phyloP scores from a whole-genome alignment of 225 moss, liverwort and hornwort species.

The Asterella californica region DNA sequence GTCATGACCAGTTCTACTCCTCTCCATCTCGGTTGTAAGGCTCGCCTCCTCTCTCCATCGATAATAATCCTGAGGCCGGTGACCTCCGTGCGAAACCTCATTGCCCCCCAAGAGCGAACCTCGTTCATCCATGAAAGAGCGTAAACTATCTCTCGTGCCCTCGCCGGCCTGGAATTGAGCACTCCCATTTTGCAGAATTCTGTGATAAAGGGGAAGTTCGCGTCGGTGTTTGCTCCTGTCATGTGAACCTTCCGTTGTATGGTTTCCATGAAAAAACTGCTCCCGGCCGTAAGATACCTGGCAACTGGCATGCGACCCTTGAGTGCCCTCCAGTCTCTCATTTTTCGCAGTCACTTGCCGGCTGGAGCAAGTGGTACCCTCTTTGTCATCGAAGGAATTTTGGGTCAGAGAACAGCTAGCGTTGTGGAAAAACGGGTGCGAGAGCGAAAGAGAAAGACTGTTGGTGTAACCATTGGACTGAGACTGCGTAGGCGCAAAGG shows the following conservation, averaged over 20 bases:
- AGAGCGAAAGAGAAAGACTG: slow-evolving; percentile 85
- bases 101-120: slow-evolving; percentile 37
- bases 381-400: slow-evolving; percentile 85
- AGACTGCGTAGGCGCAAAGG: slow-evolving; percentile 55
- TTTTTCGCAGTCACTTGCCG: slow-evolving; percentile 69
- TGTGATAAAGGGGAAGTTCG: slow-evolving; percentile 61
- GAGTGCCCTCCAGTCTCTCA: slow-evolving; percentile 37
- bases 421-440: slow-evolving; percentile 87
- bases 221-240: slow-evolving; percentile 62
- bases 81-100: slow-evolving; percentile 64
- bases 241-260: slow-evolving; percentile 45
- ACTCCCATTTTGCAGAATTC: slow-evolving; percentile 57
- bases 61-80: slow-evolving; percentile 56
- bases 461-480: slow-evolving; percentile 83
- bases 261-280: slow-evolving; percentile 42
- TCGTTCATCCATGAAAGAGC: slow-evolving; percentile 52
- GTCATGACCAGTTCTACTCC: slow-evolving; percentile 40
- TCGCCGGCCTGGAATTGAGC: slow-evolving; percentile 62
- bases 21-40: slow-evolving; percentile 55
- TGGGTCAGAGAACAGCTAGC: slow-evolving; percentile 89
- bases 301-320: slow-evolving; percentile 69
- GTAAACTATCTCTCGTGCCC: slow-evolving; percentile 51
- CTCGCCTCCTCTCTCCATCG: slow-evolving; percentile 56
- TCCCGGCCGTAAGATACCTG: slow-evolving; percentile 61
- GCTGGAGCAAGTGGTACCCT: slow-evolving; percentile 74